Evolutionary conservation across 163 green algal genomes (phyloP), one percentile per base, ranked within the genome.

Genomic region (Prototheca cutis): DNA sequence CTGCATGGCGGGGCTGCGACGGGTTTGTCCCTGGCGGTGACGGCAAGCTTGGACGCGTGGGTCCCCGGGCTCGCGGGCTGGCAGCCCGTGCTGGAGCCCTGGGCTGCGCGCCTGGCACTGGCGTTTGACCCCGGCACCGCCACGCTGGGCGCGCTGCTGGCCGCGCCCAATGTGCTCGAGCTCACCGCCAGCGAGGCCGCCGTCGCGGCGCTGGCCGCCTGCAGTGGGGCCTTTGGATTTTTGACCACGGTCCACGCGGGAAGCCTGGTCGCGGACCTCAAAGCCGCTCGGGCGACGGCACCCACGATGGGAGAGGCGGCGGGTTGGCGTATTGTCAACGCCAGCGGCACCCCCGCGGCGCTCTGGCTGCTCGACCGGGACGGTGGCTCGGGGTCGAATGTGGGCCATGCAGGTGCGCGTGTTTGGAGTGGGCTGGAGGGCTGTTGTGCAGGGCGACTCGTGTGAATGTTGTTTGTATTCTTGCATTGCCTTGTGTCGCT

Each of bases 51-150:
- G 10, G 36, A 45, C 36, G 8, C 10, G 10, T 51, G 42, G 42
- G 10, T 21, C 18, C 42, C 42, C 10, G 18, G 25, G 42, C 42
- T 33, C 25, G 49, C 49, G 5, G 49, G 73, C 0, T 90, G 83
- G 84, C 83, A 92, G 67, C 78, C 81, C 0, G 55, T 87, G 31
- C 0, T 90, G 3, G 84, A 92, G 67, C 81, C 80, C 0, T 92
- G 84, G 84, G 30, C 73, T 63, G 70, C 76, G 52, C 10, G 58
- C 39, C 59, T 58, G n/a, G n/a, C n/a, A 1, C 47, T 53, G n/a
- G 8, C 10, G 10, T 17, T 7, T 8, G n/a, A 29, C 10, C 48
- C 19, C 49, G 3, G 21, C 36, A 56, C 47, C 57, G 36, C 39
- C 6, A n/a, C 39, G 25, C 40, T 51, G 42, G 48, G 25, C 6